phyloP scores from a whole-genome alignment of 2,329 filamentous ascomycete genomes.

The Sporothrix luriei region DNA sequence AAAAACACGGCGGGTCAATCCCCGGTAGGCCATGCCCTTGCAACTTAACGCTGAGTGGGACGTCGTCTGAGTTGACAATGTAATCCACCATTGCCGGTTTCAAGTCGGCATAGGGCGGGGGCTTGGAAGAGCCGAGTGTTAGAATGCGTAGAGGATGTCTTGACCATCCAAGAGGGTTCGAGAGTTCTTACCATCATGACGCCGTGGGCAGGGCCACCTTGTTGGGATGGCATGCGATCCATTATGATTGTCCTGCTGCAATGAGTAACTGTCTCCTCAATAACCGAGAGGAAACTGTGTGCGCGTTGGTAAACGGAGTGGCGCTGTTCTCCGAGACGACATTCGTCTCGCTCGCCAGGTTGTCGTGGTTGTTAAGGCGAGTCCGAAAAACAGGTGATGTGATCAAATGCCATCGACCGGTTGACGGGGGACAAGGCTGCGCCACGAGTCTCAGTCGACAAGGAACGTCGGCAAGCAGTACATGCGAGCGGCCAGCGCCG shows the following conservation, averaged over 20 bases:
- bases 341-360: neutral
- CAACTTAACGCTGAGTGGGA: neutral
- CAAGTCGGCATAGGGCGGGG: neutral
- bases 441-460: neutral
- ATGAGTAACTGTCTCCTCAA: neutral
- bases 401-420: neutral
- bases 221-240: neutral
- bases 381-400: neutral
- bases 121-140: neutral
- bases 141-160: neutral
- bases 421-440: neutral
- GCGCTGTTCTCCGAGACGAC: neutral
- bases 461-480: neutral
- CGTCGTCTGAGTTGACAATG: neutral
- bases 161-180: neutral
- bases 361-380: neutral
- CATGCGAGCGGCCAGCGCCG: conserved; percentile 11
- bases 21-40: neutral
- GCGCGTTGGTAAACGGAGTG: neutral
- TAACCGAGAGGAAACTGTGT: neutral
- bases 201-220: neutral
- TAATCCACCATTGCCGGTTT: conserved; percentile 1
- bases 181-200: conserved; percentile 7
- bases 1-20: too few relatives aligned
- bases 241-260: neutral